These are phyloP conservation scores for Moringa oleifera DNA, from an alignment of 345 rosid species.

Conservation along the genomic window DNA sequence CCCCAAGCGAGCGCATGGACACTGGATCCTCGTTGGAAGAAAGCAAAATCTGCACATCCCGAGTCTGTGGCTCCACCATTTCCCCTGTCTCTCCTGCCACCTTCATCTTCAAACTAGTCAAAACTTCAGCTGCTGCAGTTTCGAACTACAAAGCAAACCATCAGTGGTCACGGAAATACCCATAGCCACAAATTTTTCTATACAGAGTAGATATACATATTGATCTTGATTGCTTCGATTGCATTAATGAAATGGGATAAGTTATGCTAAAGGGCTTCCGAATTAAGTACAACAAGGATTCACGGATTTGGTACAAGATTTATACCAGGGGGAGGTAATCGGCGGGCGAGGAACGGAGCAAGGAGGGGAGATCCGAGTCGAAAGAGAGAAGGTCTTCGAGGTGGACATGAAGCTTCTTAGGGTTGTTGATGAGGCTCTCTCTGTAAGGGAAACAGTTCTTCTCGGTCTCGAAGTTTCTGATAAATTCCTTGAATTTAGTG, in stretches of 20 bases:
- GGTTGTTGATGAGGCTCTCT: constrained; percentile 76
- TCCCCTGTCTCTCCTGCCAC: constrained; percentile 70
- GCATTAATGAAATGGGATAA: too few relatives aligned
- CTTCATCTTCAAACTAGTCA: constrained; percentile 70
- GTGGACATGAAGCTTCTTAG: constrained; percentile 57
- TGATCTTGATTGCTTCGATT: too few relatives aligned
- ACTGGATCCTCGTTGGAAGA: constrained; percentile 77
- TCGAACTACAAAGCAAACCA: constrained; percentile 46
- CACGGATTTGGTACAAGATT: too few relatives aligned
- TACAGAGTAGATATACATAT: too few relatives aligned
- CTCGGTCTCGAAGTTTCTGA: constrained; percentile 69
- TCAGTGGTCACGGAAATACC: not conserved
- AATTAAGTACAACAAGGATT: too few relatives aligned
- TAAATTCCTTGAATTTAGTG: constrained; percentile 83
- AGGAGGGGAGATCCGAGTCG: constrained; percentile 73
- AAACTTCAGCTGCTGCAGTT: constrained; percentile 87
- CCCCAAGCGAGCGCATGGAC: constrained; percentile 88
- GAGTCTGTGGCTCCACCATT: constrained; percentile 64
- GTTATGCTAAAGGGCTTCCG: too few relatives aligned
- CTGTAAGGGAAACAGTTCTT: constrained; percentile 75
- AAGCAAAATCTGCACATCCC: constrained; percentile 75
- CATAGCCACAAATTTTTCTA: too few relatives aligned
- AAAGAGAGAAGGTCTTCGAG: constrained; percentile 80
- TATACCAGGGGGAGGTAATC: constrained; percentile 78
- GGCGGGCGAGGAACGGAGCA: constrained; percentile 74